phyloP scores from a whole-genome alignment of 1,139 yeast species.

The Candida smagusa region DNA sequence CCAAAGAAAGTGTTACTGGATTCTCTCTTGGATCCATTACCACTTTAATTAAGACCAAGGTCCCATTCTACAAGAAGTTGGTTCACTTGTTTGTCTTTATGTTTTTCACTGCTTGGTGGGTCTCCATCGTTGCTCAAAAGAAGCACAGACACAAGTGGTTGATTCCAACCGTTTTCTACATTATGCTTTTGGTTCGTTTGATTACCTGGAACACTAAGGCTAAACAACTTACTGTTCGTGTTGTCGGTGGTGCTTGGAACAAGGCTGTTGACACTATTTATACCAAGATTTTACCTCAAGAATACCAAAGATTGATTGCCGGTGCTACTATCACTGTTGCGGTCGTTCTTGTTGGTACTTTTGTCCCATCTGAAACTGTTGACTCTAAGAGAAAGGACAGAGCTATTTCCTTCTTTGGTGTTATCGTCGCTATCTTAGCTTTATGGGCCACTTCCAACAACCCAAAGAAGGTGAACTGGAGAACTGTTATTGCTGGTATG shows the following conservation, averaged over 20 bases:
- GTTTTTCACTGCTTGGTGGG: constrained; percentile 68
- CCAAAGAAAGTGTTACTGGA: constrained; percentile 2
- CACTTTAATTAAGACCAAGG: constrained; percentile 8
- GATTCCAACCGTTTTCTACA: constrained; percentile 60
- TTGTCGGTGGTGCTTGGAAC: constrained; percentile 39
- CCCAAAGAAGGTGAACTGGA: constrained; percentile 52
- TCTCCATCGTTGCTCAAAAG: constrained; percentile 53
- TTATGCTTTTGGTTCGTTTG: constrained; percentile 51
- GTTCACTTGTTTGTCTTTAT: constrained; percentile 33
- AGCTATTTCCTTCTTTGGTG: constrained; percentile 59
- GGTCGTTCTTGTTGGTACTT: constrained; percentile 52
- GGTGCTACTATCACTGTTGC: constrained; percentile 48
- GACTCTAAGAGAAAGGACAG: constrained; percentile 52
- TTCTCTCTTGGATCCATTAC: constrained; percentile 1
- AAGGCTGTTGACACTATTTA: constrained; percentile 38
- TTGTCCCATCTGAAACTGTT: constrained; percentile 50
- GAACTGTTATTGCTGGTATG: constrained; percentile 61
- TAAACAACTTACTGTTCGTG: constrained; percentile 25
- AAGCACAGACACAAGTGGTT: constrained; percentile 57
- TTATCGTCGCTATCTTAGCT: constrained; percentile 44
- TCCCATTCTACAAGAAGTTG: constrained; percentile 17
- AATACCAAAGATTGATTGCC: constrained; percentile 36
- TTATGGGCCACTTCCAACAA: constrained; percentile 49
- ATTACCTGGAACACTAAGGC: constrained; percentile 53
- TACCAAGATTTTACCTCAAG: constrained; percentile 30